Evolutionary conservation across 148 eudicot genomes (phyloP).

Genomic region (Limonium bicolor): DNA sequence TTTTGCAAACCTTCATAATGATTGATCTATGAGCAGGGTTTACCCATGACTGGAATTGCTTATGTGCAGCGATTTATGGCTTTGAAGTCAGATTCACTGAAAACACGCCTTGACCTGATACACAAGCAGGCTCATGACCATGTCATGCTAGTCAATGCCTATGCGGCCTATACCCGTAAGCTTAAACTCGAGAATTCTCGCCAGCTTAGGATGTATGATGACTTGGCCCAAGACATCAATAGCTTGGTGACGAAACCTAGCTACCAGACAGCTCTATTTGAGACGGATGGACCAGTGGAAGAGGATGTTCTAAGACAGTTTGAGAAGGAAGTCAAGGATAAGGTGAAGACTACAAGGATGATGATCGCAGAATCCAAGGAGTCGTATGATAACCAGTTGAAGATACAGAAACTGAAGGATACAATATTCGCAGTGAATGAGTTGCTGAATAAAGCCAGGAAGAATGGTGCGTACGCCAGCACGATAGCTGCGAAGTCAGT

Average conservation of each 20-base stretch:
- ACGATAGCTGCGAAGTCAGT: constrained; percentile 69
- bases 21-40: constrained; percentile 17
- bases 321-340: constrained; percentile 88
- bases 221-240: constrained; percentile 52
- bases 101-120: constrained; percentile 65
- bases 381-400: constrained; percentile 84
- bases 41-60: constrained; percentile 46
- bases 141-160: constrained; percentile 59
- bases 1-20: neutral
- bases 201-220: constrained; percentile 67
- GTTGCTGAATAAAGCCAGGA: constrained; percentile 63
- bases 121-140: constrained; percentile 77
- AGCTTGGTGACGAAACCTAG: constrained; percentile 39
- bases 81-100: constrained; percentile 63
- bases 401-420: constrained; percentile 86
- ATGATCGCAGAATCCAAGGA: constrained; percentile 76
- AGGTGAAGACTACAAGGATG: constrained; percentile 58
- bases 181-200: constrained; percentile 63
- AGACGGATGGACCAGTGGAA: constrained; percentile 64
- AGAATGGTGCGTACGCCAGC: constrained; percentile 73
- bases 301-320: constrained; percentile 79
- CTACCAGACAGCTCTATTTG: constrained; percentile 46
- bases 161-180: constrained; percentile 71
- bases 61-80: constrained; percentile 52
- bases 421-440: constrained; percentile 89